A percentile compares a stretch with the other conserved stretches of the same genome.
phyloP scores from a whole-genome alignment of 805 yeast species.

The Millerago galiae region DNA sequence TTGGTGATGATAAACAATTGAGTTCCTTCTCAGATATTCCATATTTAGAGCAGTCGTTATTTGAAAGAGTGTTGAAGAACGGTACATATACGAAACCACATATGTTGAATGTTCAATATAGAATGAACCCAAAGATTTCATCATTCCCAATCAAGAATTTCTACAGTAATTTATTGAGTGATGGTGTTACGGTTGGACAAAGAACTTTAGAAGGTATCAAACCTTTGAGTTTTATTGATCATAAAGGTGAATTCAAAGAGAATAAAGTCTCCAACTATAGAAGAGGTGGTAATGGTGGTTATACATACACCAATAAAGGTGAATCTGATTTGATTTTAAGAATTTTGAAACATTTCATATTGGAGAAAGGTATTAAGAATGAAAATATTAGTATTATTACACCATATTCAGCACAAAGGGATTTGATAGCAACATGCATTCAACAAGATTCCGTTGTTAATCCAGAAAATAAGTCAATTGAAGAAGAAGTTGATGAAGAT shows the following conservation, averaged over 20 bases:
- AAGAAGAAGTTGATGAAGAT: slow-evolving; percentile 53
- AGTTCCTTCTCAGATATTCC: slow-evolving; percentile 68
- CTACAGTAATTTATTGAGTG: slow-evolving; percentile 41
- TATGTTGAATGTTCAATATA: slow-evolving; percentile 63
- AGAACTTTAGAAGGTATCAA: slow-evolving; percentile 41
- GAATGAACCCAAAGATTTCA: slow-evolving; percentile 62
- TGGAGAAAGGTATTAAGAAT: slow-evolving; percentile 44
- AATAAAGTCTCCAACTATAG: slow-evolving; percentile 39
- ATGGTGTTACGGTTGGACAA: slow-evolving; percentile 53
- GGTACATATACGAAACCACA: slow-evolving; percentile 55
- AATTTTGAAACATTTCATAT: slow-evolving; percentile 42
- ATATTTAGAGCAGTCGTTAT: slow-evolving; percentile 56
- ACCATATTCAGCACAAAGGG: slow-evolving; percentile 74
- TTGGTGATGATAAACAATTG: slow-evolving; percentile 72
- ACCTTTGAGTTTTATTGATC: slow-evolving; percentile 59
- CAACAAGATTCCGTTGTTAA: slow-evolving; percentile 48
- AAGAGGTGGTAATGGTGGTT: slow-evolving; percentile 41
- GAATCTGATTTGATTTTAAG: slow-evolving; percentile 46
- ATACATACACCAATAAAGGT: slow-evolving; percentile 49
- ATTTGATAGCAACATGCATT: slow-evolving; percentile 45
- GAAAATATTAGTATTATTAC: slow-evolving; percentile 61
- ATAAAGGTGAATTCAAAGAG: slow-evolving; percentile 42
- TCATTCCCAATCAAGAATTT: slow-evolving; percentile 53
- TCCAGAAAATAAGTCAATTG: slow-evolving; percentile 42
- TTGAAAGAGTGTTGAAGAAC: slow-evolving; percentile 58